Conservation (phyloP, 2,329 filamentous ascomycete species). For the Parasarocladium wereldwijsianum region DNA sequence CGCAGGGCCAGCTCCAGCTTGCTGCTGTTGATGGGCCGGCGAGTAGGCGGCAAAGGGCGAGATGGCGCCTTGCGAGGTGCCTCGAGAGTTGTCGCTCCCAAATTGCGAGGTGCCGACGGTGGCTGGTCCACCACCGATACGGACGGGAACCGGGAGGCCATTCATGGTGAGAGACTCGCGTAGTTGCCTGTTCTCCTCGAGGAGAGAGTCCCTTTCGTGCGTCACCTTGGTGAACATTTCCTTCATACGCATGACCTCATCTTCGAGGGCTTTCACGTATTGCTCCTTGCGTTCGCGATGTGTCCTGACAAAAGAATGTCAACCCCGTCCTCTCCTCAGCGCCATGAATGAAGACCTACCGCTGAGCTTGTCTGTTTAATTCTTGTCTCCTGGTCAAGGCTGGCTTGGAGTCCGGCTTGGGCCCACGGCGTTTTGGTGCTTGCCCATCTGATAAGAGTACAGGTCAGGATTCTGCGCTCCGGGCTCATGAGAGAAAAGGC, state of each 20-base stretch:
- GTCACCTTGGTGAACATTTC: conserved; percentile 64
- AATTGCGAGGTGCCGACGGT: conserved; percentile 10
- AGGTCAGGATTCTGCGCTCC: not conserved
- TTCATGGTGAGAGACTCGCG: conserved; percentile 40
- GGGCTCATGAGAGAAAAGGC: not conserved
- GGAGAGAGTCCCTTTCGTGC: conserved; percentile 61
- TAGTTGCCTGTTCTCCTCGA: conserved; percentile 68
- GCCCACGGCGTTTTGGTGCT: conserved; percentile 75
- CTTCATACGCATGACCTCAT: conserved; percentile 78
- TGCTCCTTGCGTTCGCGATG: conserved; percentile 94
- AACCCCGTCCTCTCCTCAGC: not conserved
- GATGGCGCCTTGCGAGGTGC: not conserved
- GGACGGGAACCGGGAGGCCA: conserved; percentile 24
- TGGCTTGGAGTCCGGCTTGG: conserved; percentile 92
- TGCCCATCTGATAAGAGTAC: conserved; percentile 50
- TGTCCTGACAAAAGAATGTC: conserved; percentile 48
- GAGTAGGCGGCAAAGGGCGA: no score
- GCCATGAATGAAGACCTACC: conserved; percentile 39
- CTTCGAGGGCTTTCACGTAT: conserved; percentile 87
- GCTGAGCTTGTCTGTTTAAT: conserved; percentile 87
- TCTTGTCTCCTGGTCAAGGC: conserved; percentile 86
- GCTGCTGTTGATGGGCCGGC: conserved; percentile 18
- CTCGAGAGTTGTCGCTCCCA: conserved; percentile 3
- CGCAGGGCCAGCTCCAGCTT: no score
- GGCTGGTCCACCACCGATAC: not conserved